Conservation (phyloP, 441 rosid genomes). For the Pelargonium citronellum region DNA sequence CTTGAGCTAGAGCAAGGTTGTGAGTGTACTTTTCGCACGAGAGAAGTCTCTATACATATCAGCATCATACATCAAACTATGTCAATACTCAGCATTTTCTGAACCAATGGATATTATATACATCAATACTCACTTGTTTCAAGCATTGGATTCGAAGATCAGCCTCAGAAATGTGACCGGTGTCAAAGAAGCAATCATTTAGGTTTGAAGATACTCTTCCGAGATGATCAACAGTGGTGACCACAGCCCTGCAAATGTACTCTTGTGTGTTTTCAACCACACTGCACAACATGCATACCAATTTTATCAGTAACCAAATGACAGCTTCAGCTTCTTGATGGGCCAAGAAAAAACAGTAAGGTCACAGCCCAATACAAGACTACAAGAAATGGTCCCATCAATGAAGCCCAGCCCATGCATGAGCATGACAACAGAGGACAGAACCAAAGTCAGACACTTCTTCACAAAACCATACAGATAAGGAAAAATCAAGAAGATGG, state of each 20-base stretch:
- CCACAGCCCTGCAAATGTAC: slow-evolving; percentile 53
- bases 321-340: neutral
- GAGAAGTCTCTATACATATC: slow-evolving; percentile 36
- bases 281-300: slow-evolving; percentile 26
- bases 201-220: slow-evolving; percentile 56
- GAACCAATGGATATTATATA: neutral
- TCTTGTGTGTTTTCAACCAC: slow-evolving; percentile 54
- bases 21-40: slow-evolving; percentile 39
- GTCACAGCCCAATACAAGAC: neutral
- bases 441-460: too few species aligned
- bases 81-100: neutral
- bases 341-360: too few species aligned
- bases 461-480: neutral
- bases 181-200: slow-evolving; percentile 29
- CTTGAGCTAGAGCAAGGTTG: slow-evolving; percentile 39
- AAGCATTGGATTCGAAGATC: slow-evolving; percentile 49
- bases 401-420: neutral
- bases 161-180: slow-evolving; percentile 32
- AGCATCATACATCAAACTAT: neutral
- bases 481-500: neutral
- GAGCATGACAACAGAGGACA: too few species aligned
- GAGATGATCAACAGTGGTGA: slow-evolving; percentile 60
- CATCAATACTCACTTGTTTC: slow-evolving; percentile 39
- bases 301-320: neutral
- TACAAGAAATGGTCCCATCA: neutral